These are phyloP conservation scores for Saturnispora zaruensis DNA, from an alignment of 805 yeast genomes.

Conservation along the genomic window DNA sequence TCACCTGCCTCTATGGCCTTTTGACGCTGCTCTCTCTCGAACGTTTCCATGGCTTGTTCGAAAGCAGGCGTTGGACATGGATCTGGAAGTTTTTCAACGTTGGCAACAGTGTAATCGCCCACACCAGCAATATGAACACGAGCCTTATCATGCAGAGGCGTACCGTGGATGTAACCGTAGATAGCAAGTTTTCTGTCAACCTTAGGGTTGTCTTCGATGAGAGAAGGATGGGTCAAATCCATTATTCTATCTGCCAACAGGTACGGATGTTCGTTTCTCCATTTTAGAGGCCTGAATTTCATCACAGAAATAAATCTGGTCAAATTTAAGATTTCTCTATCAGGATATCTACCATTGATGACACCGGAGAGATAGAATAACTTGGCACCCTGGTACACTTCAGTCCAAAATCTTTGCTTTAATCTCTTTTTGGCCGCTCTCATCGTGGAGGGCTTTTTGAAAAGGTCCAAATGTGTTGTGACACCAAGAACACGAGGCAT, in stretches of 20 bases:
- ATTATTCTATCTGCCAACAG: slow-evolving; percentile 80
- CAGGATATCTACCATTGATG: slow-evolving; percentile 95
- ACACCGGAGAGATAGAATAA: slow-evolving; percentile 92
- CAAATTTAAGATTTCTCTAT: slow-evolving; percentile 85
- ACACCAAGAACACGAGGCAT: slow-evolving; percentile 96
- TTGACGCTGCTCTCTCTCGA: slow-evolving; percentile 65
- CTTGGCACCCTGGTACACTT: slow-evolving; percentile 97
- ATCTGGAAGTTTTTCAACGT: slow-evolving; percentile 87
- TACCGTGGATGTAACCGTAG: slow-evolving; percentile 93
- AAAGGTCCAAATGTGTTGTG: slow-evolving; percentile 90
- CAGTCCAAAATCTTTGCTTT: slow-evolving; percentile 97
- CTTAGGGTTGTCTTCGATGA: slow-evolving; percentile 69
- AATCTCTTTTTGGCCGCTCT: slow-evolving; percentile 86
- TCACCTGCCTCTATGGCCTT: slow-evolving; percentile 53
- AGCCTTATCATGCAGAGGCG: slow-evolving; percentile 63
- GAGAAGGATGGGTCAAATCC: slow-evolving; percentile 88
- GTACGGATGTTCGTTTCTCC: slow-evolving; percentile 99
- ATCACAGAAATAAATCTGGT: slow-evolving; percentile 90
- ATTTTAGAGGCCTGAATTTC: slow-evolving; percentile 97
- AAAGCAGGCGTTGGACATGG: slow-evolving; percentile 97
- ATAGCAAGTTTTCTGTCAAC: slow-evolving; percentile 83
- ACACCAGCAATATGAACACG: slow-evolving; percentile 91
- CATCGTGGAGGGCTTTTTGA: slow-evolving; percentile 80
- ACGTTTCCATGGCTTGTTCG: slow-evolving; percentile 77
- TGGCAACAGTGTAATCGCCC: slow-evolving; percentile 73